These are phyloP conservation scores for Priceomyces carsonii DNA, from an alignment of 805 yeast genomes.

Conservation along the genomic window DNA sequence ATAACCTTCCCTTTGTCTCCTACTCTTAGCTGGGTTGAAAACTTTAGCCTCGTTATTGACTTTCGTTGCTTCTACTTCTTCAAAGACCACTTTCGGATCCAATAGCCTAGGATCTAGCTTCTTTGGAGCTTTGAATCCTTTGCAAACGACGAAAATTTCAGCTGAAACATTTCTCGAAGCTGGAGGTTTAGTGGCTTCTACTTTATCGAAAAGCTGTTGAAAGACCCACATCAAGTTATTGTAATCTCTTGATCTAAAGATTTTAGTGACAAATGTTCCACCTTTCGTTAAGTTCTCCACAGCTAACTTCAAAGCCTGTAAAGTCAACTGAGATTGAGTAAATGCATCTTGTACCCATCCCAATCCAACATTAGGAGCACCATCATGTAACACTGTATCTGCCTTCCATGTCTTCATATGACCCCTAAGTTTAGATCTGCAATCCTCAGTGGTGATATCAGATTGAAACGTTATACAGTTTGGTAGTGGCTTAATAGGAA, in stretches of 20 bases:
- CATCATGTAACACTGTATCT: constrained; percentile 96
- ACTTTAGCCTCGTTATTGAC: constrained; percentile 85
- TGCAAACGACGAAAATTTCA: constrained; percentile 96
- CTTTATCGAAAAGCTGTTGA: constrained; percentile 92
- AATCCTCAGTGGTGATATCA: constrained; percentile 97
- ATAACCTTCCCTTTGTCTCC: constrained; percentile 92
- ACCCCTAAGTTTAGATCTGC: constrained; percentile 91
- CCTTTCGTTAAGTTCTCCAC: constrained; percentile 89
- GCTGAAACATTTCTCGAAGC: constrained; percentile 99
- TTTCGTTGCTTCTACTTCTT: constrained; percentile 72
- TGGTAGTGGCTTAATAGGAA: constrained; percentile 95
- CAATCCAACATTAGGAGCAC: constrained; percentile 99
- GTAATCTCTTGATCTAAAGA: constrained; percentile 98
- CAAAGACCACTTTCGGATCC: constrained; percentile 92
- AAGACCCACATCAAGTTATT: constrained; percentile 97
- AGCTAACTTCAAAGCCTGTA: constrained; percentile 91
- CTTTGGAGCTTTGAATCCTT: constrained; percentile 94
- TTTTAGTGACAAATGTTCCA: constrained; percentile 94
- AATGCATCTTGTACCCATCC: constrained; percentile 99
- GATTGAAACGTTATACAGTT: constrained; percentile 93
- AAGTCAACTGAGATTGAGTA: constrained; percentile 93
- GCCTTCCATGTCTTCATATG: constrained; percentile 99
- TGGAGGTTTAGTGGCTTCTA: constrained; percentile 98
- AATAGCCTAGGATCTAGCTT: constrained; percentile 88
- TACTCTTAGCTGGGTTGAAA: constrained; percentile 90